These are phyloP conservation scores for Inga laurina DNA, from an alignment of 306 rosid species.

Conservation along the genomic window DNA sequence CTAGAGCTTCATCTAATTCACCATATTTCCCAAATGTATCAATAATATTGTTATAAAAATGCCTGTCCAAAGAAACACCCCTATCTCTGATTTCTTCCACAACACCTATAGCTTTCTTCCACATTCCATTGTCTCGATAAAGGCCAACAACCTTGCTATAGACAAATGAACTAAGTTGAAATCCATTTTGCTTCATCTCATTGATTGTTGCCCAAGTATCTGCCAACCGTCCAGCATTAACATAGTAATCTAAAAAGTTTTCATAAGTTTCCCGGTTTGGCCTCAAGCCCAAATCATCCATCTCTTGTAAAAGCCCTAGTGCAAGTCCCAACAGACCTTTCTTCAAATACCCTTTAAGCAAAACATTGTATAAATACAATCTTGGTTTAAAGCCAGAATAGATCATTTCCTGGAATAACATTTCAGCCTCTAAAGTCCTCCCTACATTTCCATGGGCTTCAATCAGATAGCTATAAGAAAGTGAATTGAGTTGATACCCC, in stretches of 20 bases:
- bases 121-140: constrained; percentile 83
- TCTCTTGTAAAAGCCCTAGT: constrained; percentile 43
- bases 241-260: constrained; percentile 63
- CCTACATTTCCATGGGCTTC: constrained; percentile 69
- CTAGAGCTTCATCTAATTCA: constrained; percentile 60
- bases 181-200: constrained; percentile 62
- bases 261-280: constrained; percentile 59
- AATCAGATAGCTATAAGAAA: constrained; percentile 50
- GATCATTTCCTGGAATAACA: constrained; percentile 66
- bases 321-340: constrained; percentile 68
- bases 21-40: constrained; percentile 80
- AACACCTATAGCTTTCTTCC: constrained; percentile 79
- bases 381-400: constrained; percentile 54
- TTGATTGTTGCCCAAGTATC: constrained; percentile 70
- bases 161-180: constrained; percentile 54
- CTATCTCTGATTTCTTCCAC: constrained; percentile 60
- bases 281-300: constrained; percentile 43
- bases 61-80: constrained; percentile 56
- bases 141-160: constrained; percentile 67
- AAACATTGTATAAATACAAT: constrained; percentile 50
- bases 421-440: constrained; percentile 74
- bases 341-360: constrained; percentile 73
- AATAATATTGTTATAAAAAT: constrained; percentile 65
- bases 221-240: constrained; percentile 73
- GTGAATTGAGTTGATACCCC: constrained; percentile 48